Conservation (phyloP, 192 early-diverging fungal species). For the Rhizoclosmatium globosum region DNA sequence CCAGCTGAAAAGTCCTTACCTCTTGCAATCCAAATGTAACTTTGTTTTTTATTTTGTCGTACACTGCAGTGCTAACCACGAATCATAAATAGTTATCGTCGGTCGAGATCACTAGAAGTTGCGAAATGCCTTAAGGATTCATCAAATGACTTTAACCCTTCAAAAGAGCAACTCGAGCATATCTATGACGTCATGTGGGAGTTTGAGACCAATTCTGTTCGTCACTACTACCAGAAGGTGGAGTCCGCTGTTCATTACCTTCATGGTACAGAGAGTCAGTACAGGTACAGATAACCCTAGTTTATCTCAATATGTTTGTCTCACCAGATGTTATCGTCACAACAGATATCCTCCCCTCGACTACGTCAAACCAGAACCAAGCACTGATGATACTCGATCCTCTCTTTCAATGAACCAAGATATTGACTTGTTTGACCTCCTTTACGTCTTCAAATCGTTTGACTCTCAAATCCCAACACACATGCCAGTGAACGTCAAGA, state of each 20-base stretch:
- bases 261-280: neutral
- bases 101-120: neutral
- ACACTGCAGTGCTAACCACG: neutral
- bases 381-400: neutral
- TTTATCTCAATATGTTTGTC: too few species aligned
- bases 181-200: neutral
- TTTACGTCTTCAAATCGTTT: neutral
- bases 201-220: neutral
- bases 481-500: neutral
- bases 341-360: too few species aligned
- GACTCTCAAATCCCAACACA: neutral
- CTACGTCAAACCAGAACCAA: neutral
- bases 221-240: neutral
- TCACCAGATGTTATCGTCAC: too few species aligned
- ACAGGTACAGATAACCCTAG: neutral
- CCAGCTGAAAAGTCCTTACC: neutral
- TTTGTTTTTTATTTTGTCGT: neutral
- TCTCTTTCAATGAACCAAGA: too few species aligned
- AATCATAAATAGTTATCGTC: neutral
- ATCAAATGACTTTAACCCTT: neutral
- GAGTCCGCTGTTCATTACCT: neutral
- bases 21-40: neutral
- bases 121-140: neutral
- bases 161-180: neutral
- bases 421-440: neutral